Evolutionary conservation across 768 basidiomycete genomes (phyloP), one percentile per base, ranked within the genome.

Genomic region (Rhodosporidiobolus sp.): DNA sequence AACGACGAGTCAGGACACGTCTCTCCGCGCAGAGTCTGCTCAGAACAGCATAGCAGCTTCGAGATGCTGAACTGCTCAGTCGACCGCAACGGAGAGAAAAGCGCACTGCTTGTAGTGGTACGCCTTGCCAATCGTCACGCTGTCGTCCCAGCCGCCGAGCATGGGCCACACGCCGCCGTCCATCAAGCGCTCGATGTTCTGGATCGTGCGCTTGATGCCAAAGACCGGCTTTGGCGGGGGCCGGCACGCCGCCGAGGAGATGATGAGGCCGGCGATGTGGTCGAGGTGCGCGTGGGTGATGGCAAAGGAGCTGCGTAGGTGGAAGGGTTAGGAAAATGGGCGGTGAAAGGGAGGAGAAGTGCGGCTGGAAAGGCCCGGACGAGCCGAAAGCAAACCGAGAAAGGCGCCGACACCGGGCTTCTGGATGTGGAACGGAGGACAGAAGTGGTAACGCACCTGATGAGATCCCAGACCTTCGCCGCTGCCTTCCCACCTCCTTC

Each of bases 251-350:
- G 93, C 94, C 24, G 94, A 92, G 2, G 89, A 87, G 64, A 98
- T 81, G 65, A 95, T 86, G 38, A 96, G 84, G 52, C 91, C 88
- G 71, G 86, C 87, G 76, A 92, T 85, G 80, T 98, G 94, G 82
- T 98, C 94, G 35, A 97, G 82, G 81, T 98, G 94, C 0, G 90
- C 89, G 79, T 95, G 94, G 10, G 90, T 90, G 76, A 96, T 83
- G 70, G 94, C 84, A 78, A 90, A 95, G 75, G 88, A 90, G 72
- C 92, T 94, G 78, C 9, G 16, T 1, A 4, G 12, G 34, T 12
- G 30, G 12, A 32, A 72, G 54, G 69, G 49, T 34, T 24, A 16
- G 46, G 35, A 55, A 5, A 14, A 6, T 28, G 22, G 6, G 46
- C 20, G 20, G 10, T 2, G 45, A 22, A 20, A 4, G 20, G 19